Evolutionary conservation across 371 early-diverging fungal genomes (phyloP).

Genomic region (Rhizopus stolonifer): DNA sequence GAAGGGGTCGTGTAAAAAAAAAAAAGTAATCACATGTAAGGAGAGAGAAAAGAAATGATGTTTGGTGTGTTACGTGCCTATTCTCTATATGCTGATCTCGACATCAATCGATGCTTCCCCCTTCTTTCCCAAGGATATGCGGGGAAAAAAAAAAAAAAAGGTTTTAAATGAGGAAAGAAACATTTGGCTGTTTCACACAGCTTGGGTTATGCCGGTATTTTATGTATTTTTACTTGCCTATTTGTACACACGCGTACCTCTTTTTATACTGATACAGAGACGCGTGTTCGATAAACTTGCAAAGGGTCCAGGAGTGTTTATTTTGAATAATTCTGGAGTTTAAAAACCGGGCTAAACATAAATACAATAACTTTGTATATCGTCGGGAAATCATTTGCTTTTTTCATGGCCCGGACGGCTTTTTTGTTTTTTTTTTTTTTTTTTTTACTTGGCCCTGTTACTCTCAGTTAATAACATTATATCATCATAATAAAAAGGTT

Average conservation of each 20-base stretch:
- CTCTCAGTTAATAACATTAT: not conserved
- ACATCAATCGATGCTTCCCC: too few relatives aligned
- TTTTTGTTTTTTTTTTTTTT: slow-evolving; percentile 13
- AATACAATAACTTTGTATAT: not conserved
- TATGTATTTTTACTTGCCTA: too few relatives aligned
- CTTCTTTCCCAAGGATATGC: not conserved
- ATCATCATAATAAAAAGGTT: slow-evolving; percentile 1
- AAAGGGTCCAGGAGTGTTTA: too few relatives aligned
- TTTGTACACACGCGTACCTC: too few relatives aligned
- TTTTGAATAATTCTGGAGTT: not conserved
- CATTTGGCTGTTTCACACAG: not conserved
- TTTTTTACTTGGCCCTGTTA: slow-evolving; percentile 40
- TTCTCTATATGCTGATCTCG: too few relatives aligned
- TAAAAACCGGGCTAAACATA: slow-evolving; percentile 15
- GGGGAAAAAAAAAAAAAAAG: not conserved
- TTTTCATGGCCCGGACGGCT: slow-evolving; percentile 40
- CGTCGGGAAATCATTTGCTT: slow-evolving; percentile 10
- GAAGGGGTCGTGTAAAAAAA: not conserved
- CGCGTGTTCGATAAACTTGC: too few relatives aligned
- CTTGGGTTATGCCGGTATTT: too few relatives aligned
- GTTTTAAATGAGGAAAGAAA: too few relatives aligned
- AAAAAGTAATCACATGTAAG: not conserved
- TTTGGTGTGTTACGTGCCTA: too few relatives aligned
- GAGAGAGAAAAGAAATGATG: not conserved
- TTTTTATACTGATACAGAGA: too few relatives aligned